Base-by-base conservation (phyloP, 2,329 filamentous ascomycete genomes). In the Colletotrichum caudatum region DNA sequence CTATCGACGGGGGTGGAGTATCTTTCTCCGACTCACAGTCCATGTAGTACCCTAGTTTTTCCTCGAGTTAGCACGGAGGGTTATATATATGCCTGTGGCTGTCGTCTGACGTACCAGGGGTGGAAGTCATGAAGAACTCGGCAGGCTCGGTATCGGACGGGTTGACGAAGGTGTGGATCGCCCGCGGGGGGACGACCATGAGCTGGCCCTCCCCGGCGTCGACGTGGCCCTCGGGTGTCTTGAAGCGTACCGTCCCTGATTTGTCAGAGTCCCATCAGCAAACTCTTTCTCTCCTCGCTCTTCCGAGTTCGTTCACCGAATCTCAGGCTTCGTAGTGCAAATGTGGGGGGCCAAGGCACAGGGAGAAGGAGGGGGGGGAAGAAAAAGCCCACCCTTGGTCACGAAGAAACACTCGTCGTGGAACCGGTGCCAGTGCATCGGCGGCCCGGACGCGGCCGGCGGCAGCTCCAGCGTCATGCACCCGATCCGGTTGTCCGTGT, bases 361-460 rank as follows among this genome's bases (percentile, higher is more conserved):
- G 29, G 11, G 58, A 57, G 11, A 23, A 35, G 3, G 18, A 41
- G 23, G 14, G 3, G 3, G 16, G 16, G 1, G 4, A 16, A 7
- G 9, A 4, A 16, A 54, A 44, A 57, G 12, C 18, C 5, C 16
- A 78, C 78, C 79, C 69, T 81, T 81, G 12, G 77, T 79, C 3
- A 81, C 76, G 59, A 81, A 75, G 73, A 81, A 82, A 54, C 79
- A 74, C 70, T 82, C 80, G 58, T 82, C 80, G 54, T 81, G 80
- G 51, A 81, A 81, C 6, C 80, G 77, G 65, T 81, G 80, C 80
- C 80, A 81, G 46, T 81, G 80, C 80, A 82, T 80, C 18, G 79
- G 80, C 39, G 80, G 80, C 2, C 80, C 80, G 9, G 78, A 79
- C 39, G 75, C 65, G 2, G 79, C 79, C 0, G 76, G 73, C 1